Evolutionary conservation across 164 flowering plant genomes (phyloP).

Genomic region (Sedum album): DNA sequence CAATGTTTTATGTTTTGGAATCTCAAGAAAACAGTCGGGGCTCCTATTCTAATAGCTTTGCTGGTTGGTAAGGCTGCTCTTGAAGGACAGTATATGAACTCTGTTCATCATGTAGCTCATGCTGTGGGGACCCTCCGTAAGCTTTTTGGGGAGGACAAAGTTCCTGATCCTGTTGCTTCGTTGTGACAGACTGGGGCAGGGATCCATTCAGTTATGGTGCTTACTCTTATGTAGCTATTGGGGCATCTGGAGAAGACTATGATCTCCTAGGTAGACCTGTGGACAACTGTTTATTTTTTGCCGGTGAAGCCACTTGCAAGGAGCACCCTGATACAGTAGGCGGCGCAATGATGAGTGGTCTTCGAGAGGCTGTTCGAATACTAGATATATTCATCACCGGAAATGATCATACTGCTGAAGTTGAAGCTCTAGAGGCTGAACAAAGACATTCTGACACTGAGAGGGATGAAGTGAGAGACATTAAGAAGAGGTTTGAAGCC

Average conservation of each 20-base stretch:
- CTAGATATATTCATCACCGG: slow-evolving; percentile 71
- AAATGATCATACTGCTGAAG: slow-evolving; percentile 78
- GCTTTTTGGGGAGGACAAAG: slow-evolving; percentile 74
- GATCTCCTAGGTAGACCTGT: slow-evolving; percentile 87
- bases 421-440: slow-evolving; percentile 75
- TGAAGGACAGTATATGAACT: slow-evolving; percentile 55
- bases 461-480: slow-evolving; percentile 79
- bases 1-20: slow-evolving; percentile 99
- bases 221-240: slow-evolving; percentile 95
- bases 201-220: slow-evolving; percentile 97
- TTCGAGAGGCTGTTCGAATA: slow-evolving; percentile 95
- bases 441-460: slow-evolving; percentile 63
- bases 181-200: slow-evolving; percentile 95
- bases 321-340: slow-evolving; percentile 99
- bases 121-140: slow-evolving; percentile 77
- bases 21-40: slow-evolving; percentile 85
- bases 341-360: slow-evolving; percentile 99
- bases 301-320: slow-evolving; percentile 99
- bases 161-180: slow-evolving; percentile 93
- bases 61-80: slow-evolving; percentile 94
- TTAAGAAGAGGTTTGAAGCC: slow-evolving; percentile 74
- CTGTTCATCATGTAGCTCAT: slow-evolving; percentile 72
- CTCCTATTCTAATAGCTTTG: slow-evolving; percentile 94
- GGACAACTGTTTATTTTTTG: slow-evolving; percentile 89
- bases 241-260: slow-evolving; percentile 98